A percentile compares a stretch with the other conserved stretches of the same genome.
phyloP scores from a whole-genome alignment of 2,329 filamentous ascomycete species.

The Curvularia spicifera region DNA sequence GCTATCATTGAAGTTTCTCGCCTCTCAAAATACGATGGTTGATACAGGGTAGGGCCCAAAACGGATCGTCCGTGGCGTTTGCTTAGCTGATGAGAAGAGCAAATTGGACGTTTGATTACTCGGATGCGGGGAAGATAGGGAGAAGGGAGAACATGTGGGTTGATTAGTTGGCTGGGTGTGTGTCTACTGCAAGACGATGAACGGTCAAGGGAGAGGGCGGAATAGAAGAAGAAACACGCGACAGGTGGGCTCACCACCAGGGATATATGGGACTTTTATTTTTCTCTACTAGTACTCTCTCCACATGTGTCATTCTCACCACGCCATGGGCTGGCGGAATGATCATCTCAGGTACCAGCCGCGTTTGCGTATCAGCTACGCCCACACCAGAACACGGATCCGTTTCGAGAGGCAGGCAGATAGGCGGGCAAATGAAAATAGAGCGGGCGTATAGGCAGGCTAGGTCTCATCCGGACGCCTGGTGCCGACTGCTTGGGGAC shows the following conservation, averaged over 20 bases:
- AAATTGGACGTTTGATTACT: background rate
- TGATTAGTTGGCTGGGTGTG: background rate
- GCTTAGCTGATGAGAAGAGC: background rate
- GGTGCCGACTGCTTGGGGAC: background rate
- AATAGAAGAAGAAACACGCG: background rate
- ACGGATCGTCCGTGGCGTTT: background rate
- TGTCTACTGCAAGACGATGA: background rate
- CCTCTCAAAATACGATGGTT: background rate
- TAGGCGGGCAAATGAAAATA: background rate
- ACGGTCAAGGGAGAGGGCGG: background rate
- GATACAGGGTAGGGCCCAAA: background rate
- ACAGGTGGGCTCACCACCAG: background rate
- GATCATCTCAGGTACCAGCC: background rate
- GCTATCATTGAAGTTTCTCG: background rate
- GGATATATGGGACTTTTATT: background rate
- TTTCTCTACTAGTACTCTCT: background rate
- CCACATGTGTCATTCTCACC: background rate
- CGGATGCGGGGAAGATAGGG: background rate
- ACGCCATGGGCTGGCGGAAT: background rate
- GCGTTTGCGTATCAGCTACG: constrained; percentile 14
- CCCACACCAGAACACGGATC: constrained; percentile 10
- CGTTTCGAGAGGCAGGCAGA: constrained; percentile 8
- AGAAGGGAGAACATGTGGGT: background rate
- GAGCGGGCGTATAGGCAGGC: constrained; percentile 1
- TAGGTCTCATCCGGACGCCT: background rate